Percentiles rank a stretch among this genome's conserved stretches.
These are phyloP conservation scores for Elaeis oleifera DNA, from an alignment of 202 grass and related monocot genomes.

Conservation along the genomic window DNA sequence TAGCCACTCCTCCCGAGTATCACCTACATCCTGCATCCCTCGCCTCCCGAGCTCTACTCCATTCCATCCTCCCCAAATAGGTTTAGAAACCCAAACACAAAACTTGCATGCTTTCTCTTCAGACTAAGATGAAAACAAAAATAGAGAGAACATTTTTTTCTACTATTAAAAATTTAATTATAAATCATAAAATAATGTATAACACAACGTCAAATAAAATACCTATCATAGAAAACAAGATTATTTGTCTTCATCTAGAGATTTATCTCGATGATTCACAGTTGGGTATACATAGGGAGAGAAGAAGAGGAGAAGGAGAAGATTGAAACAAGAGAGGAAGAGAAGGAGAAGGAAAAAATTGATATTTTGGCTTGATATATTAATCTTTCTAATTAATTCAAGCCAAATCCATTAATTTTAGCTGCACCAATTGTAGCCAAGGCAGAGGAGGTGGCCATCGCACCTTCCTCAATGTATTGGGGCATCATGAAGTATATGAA, in stretches of 20 bases:
- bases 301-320: neutral
- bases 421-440: constrained; percentile 41
- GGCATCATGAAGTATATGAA: constrained; percentile 99
- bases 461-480: constrained; percentile 56
- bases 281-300: neutral
- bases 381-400: constrained; percentile 1
- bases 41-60: no score
- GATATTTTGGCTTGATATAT: neutral
- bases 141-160: no score
- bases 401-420: constrained; percentile 26
- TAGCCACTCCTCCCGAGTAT: no score
- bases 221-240: neutral
- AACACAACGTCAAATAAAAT: no score
- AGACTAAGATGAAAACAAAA: neutral
- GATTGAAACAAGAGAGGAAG: no score
- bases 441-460: constrained; percentile 66
- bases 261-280: neutral
- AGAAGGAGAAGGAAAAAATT: neutral
- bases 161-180: no score
- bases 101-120: neutral
- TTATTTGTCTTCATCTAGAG: neutral
- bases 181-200: no score
- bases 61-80: no score
- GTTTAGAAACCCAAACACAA: neutral
- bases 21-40: no score